Evolutionary conservation across 768 basidiomycete genomes (phyloP).

Genomic region (Pleurotus platypus): DNA sequence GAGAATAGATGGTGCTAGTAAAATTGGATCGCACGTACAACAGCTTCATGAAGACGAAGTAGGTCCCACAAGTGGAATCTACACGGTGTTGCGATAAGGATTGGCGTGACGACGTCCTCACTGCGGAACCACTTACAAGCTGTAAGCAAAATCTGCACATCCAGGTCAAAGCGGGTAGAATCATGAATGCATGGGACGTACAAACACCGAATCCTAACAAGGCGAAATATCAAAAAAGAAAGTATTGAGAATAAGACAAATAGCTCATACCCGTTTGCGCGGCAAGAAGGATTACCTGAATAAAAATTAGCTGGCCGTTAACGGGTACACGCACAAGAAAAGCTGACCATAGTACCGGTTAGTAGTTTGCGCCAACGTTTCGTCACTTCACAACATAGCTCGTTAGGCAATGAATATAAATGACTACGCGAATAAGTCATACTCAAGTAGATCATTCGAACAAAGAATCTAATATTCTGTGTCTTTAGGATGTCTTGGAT

Average conservation of each 20-base stretch:
- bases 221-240: background rate
- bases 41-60: background rate
- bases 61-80: background rate
- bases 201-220: background rate
- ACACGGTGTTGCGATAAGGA: background rate
- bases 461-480: background rate
- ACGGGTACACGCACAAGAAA: too few relatives aligned
- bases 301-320: background rate
- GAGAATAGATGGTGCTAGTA: background rate
- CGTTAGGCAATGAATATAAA: background rate
- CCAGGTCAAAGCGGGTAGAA: background rate
- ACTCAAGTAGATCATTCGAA: conserved; percentile 2
- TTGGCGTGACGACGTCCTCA: background rate
- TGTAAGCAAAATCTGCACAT: background rate
- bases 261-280: background rate
- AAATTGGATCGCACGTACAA: background rate
- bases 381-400: background rate
- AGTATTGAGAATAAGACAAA: too few relatives aligned
- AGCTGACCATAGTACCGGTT: background rate
- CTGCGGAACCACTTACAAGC: background rate
- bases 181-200: background rate
- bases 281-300: background rate
- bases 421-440: background rate
- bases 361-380: background rate
- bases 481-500: too few relatives aligned